Evolutionary conservation across 176 grass and related monocot genomes (phyloP).

Genomic region (Microstegium vimineum): DNA sequence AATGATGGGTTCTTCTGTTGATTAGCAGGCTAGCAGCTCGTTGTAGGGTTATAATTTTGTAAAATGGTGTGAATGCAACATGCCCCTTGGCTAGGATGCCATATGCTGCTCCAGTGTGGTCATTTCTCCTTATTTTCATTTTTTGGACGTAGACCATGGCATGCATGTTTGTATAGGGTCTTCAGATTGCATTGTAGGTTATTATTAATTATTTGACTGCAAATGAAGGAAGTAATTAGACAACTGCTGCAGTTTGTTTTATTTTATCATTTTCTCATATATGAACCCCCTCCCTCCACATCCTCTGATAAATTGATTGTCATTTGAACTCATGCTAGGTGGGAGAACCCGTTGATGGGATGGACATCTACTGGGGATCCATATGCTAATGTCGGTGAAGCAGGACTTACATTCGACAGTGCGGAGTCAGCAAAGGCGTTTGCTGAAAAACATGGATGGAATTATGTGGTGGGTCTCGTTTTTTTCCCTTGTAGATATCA

Average conservation of each 20-base stretch:
- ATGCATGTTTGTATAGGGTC: neutral
- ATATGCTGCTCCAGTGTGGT: neutral
- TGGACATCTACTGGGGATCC: slow-evolving; percentile 99
- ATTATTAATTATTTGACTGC: neutral
- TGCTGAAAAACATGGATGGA: slow-evolving; percentile 93
- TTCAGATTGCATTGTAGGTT: neutral
- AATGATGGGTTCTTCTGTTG: neutral
- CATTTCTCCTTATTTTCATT: neutral
- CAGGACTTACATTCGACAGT: slow-evolving; percentile 66
- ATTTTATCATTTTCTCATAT: neutral
- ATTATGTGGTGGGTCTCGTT: slow-evolving; percentile 62
- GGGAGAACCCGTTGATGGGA: slow-evolving; percentile 99
- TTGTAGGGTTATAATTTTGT: neutral
- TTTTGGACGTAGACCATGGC: neutral
- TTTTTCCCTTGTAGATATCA: neutral
- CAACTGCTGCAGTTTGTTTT: neutral
- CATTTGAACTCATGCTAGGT: slow-evolving; percentile 53
- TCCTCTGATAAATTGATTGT: neutral
- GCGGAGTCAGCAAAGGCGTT: slow-evolving; percentile 84
- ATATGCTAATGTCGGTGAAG: slow-evolving; percentile 96
- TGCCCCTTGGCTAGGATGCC: neutral
- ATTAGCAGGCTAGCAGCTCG: neutral
- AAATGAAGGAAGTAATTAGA: neutral
- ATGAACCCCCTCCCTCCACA: neutral
- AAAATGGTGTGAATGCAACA: neutral